A percentile compares a stretch with the other conserved stretches of the same genome.
phyloP scores from a whole-genome alignment of 2,329 filamentous ascomycete genomes.

The Rachicladosporium sp. region DNA sequence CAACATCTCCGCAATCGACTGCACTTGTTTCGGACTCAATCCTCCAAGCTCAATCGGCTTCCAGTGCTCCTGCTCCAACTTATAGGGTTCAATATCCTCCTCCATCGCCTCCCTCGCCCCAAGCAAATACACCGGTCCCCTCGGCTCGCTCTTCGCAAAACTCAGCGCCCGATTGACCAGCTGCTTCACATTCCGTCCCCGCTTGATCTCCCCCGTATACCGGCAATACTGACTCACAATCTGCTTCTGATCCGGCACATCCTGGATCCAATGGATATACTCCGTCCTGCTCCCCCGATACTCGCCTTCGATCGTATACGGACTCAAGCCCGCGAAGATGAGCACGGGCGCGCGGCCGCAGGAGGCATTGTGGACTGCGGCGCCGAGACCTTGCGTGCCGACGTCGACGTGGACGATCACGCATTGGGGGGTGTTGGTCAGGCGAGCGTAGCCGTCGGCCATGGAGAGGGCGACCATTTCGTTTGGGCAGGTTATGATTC shows the following conservation, averaged over 20 bases:
- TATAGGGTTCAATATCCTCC: constrained; percentile 64
- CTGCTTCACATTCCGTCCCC: constrained; percentile 76
- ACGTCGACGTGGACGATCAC: constrained; percentile 75
- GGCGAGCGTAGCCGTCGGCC: constrained; percentile 60
- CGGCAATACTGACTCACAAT: constrained; percentile 78
- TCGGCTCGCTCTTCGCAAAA: constrained; percentile 65
- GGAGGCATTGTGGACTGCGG: constrained; percentile 68
- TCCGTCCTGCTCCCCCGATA: constrained; percentile 66
- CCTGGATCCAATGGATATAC: constrained; percentile 79
- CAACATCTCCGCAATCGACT: constrained; percentile 50
- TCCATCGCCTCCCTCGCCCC: constrained; percentile 76
- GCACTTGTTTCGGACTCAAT: constrained; percentile 41
- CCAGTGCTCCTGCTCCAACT: constrained; percentile 59
- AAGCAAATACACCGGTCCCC: constrained; percentile 68
- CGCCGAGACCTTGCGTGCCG: constrained; percentile 65
- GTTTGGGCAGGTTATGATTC: constrained; percentile 67
- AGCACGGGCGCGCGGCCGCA: constrained; percentile 62
- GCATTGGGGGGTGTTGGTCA: constrained; percentile 60
- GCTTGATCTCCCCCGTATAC: constrained; percentile 72
- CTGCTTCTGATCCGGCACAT: constrained; percentile 68
- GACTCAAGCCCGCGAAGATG: constrained; percentile 66
- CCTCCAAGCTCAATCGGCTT: constrained; percentile 56
- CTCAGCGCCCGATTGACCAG: constrained; percentile 75
- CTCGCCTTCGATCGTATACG: constrained; percentile 66
- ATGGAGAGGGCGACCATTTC: constrained; percentile 82